A percentile compares a stretch with the other conserved stretches of the same genome.
phyloP scores from a whole-genome alignment of 1,284 basidiomycete species.

The Pascua sp. region DNA sequence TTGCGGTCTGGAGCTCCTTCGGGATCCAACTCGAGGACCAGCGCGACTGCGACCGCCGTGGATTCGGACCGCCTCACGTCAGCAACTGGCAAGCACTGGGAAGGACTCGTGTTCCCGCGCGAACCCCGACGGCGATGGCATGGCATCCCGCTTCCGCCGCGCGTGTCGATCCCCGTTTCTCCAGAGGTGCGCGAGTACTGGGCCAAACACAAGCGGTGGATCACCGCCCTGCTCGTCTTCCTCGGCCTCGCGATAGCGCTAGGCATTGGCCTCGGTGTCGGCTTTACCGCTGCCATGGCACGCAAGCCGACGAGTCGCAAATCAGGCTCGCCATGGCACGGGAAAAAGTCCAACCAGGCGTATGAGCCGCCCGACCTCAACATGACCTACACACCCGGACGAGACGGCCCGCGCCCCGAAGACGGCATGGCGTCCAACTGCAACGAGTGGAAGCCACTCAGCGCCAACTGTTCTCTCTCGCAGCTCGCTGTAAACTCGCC shows the following conservation, averaged over 20 bases:
- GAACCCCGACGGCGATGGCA: slow-evolving; percentile 3
- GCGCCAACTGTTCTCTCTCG: slow-evolving; percentile 23
- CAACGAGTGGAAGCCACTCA: slow-evolving; percentile 34
- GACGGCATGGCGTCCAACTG: slow-evolving; percentile 38
- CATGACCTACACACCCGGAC: slow-evolving; percentile 30
- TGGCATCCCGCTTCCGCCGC: slow-evolving; percentile 3
- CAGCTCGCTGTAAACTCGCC: slow-evolving; percentile 14
- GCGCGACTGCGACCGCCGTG: background rate
- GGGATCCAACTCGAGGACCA: background rate
- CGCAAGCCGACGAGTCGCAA: background rate
- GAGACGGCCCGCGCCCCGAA: slow-evolving; percentile 36
- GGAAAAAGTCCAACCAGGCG: background rate
- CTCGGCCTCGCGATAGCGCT: slow-evolving; percentile 29
- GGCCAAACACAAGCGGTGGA: slow-evolving; percentile 33
- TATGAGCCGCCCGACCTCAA: slow-evolving; percentile 19
- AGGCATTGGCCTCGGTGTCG: slow-evolving; percentile 33
- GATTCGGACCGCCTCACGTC: background rate
- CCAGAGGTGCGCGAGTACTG: slow-evolving; percentile 21
- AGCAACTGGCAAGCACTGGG: slow-evolving; percentile 28
- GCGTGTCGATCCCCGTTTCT: slow-evolving; percentile 1
- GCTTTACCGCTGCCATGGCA: slow-evolving; percentile 18
- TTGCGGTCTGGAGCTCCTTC: background rate
- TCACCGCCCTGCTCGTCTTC: slow-evolving; percentile 20
- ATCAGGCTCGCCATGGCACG: background rate
- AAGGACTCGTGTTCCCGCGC: slow-evolving; percentile 9